phyloP scores from a whole-genome alignment of 805 yeast genomes.

The Pichia pseudocactophila region DNA sequence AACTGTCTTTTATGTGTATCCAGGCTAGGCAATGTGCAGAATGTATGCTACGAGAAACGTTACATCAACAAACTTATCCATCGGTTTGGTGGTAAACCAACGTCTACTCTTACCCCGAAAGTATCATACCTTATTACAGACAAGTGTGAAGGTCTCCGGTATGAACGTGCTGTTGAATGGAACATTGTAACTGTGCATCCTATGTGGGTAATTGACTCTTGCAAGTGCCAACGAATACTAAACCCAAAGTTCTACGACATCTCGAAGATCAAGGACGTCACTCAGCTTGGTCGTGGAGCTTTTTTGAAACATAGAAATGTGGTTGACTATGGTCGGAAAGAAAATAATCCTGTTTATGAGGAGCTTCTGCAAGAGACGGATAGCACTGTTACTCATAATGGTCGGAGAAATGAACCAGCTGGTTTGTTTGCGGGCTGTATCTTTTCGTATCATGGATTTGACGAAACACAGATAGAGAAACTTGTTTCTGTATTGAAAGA shows the following conservation, averaged over 20 bases:
- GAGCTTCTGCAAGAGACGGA: not conserved
- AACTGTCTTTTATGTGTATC: constrained; percentile 39
- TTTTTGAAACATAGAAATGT: constrained; percentile 19
- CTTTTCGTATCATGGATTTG: constrained; percentile 31
- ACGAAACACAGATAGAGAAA: constrained; percentile 14
- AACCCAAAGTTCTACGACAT: constrained; percentile 34
- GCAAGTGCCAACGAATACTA: constrained; percentile 36
- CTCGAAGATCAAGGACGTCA: constrained; percentile 8
- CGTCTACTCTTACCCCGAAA: constrained; percentile 40
- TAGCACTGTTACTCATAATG: not conserved
- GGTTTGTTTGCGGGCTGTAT: constrained; percentile 33
- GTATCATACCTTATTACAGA: constrained; percentile 41
- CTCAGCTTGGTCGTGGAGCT: constrained; percentile 23
- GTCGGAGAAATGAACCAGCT: not conserved
- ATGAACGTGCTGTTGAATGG: constrained; percentile 45
- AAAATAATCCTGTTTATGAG: constrained; percentile 5
- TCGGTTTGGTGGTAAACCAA: constrained; percentile 41
- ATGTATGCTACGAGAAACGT: constrained; percentile 22
- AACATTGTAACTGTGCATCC: constrained; percentile 44
- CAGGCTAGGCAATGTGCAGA: constrained; percentile 21
- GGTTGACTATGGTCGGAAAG: constrained; percentile 7
- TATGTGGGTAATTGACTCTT: constrained; percentile 38
- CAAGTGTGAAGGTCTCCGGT: constrained; percentile 43
- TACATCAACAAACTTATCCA: constrained; percentile 29
- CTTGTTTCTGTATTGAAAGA: constrained; percentile 11